Conservation (phyloP, 306 rosid genomes). For the Medicago ruthenica region DNA sequence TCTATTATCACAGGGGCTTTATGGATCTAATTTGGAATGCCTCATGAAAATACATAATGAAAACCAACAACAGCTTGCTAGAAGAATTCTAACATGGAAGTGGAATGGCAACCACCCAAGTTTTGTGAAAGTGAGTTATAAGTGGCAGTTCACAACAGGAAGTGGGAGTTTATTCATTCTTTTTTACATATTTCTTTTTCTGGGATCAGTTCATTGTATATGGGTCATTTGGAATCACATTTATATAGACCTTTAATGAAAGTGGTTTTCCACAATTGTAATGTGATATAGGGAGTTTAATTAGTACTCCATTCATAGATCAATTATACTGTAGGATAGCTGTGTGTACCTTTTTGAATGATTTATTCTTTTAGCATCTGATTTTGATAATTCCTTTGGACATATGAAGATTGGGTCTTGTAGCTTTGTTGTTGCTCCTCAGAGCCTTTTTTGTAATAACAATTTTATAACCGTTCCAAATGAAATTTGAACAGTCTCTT, state of each 20-base stretch:
- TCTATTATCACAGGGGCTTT: conserved; percentile 54
- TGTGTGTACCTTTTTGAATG: conserved; percentile 52
- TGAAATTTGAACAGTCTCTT: too few relatives aligned
- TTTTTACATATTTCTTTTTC: conserved; percentile 36
- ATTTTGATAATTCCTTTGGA: conserved; percentile 46
- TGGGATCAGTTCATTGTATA: conserved; percentile 53
- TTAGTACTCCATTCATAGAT: conserved; percentile 50
- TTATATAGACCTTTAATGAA: conserved; percentile 54
- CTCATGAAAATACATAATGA: conserved; percentile 53
- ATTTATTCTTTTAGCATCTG: conserved; percentile 51
- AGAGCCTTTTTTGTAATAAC: neutral
- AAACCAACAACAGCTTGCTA: conserved; percentile 40
- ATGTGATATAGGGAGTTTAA: conserved; percentile 58
- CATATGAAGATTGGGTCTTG: conserved; percentile 34
- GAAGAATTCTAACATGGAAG: conserved; percentile 49
- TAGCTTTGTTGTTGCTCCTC: conserved; percentile 22
- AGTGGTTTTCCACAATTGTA: conserved; percentile 52
- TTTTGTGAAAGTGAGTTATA: conserved; percentile 43
- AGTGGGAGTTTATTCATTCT: conserved; percentile 57
- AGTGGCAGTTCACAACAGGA: conserved; percentile 39
- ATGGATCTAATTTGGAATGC: conserved; percentile 53
- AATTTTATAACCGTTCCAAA: too few relatives aligned
- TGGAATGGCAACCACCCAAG: conserved; percentile 42
- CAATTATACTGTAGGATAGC: conserved; percentile 46
- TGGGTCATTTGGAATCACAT: conserved; percentile 54